Evolutionary conservation across 2,329 filamentous ascomycete species (phyloP).

Genomic region (Daldinia sp.): DNA sequence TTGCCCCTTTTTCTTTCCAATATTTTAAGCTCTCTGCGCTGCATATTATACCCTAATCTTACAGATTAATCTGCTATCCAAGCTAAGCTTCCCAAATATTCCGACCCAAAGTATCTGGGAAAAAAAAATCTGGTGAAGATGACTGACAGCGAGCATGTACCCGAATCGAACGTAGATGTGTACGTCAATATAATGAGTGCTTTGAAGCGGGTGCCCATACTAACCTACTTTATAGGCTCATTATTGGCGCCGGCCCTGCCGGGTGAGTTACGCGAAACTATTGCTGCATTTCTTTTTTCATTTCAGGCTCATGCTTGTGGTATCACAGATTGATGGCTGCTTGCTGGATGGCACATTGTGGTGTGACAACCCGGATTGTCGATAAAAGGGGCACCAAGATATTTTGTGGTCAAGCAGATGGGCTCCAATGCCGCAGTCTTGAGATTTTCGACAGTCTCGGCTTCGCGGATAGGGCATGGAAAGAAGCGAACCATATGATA

Average conservation of each 20-base stretch:
- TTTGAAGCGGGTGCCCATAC: not conserved
- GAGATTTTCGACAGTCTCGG: constrained; percentile 80
- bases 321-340: constrained; percentile 57
- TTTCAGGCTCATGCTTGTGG: constrained; percentile 9
- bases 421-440: constrained; percentile 72
- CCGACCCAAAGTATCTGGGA: too few species aligned
- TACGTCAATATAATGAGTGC: constrained; percentile 20
- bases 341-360: constrained; percentile 58
- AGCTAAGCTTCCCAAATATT: not conserved
- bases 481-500: constrained; percentile 76
- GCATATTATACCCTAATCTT: not conserved
- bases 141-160: constrained; percentile 18
- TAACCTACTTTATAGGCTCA: constrained; percentile 39
- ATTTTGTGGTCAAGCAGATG: constrained; percentile 60
- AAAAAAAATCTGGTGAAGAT: constrained; percentile 14
- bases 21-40: not conserved
- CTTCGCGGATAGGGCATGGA: constrained; percentile 72
- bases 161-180: constrained; percentile 45
- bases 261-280: constrained; percentile 41
- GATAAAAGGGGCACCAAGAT: constrained; percentile 58
- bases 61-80: not conserved
- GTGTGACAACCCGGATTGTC: constrained; percentile 57
- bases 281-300: not conserved
- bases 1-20: not conserved
- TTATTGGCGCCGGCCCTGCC: constrained; percentile 50